A percentile compares a stretch with the other conserved stretches of the same genome.
phyloP scores from a whole-genome alignment of 345 rosid species.

The Arabidopsis thaliana region DNA sequence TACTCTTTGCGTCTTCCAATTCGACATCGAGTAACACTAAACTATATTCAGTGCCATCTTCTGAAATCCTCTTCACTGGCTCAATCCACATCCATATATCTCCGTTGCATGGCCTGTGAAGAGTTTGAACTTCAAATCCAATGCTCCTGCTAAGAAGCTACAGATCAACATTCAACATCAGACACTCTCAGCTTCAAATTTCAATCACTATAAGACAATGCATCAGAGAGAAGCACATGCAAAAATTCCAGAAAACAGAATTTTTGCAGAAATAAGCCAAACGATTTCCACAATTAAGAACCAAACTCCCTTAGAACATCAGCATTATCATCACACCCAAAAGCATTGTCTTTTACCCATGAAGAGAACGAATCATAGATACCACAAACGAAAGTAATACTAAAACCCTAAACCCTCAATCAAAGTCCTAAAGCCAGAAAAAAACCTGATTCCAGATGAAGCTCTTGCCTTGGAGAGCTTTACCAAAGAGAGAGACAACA shows the following conservation, averaged over 20 bases:
- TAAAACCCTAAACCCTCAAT: slow-evolving; percentile 30
- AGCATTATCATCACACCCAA: slow-evolving; percentile 10
- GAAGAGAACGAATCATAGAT: neutral
- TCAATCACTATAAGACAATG: neutral
- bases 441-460: slow-evolving; percentile 51
- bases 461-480: slow-evolving; percentile 47
- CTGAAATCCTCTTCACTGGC: slow-evolving; percentile 48
- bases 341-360: neutral
- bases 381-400: neutral
- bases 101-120: slow-evolving; percentile 45
- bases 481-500: slow-evolving; percentile 52
- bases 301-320: neutral
- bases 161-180: slow-evolving; percentile 13
- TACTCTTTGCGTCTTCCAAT: slow-evolving; percentile 45
- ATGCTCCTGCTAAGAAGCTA: slow-evolving; percentile 51
- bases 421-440: neutral
- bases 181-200: slow-evolving; percentile 23
- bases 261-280: neutral
- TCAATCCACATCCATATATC: slow-evolving; percentile 62
- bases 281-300: neutral
- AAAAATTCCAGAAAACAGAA: neutral
- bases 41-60: slow-evolving; percentile 52
- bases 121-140: slow-evolving; percentile 51
- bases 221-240: slow-evolving; percentile 12
- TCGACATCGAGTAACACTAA: slow-evolving; percentile 51